Base-by-base conservation (phyloP, 2,329 filamentous ascomycete species). In the Verticillium dahliae region DNA sequence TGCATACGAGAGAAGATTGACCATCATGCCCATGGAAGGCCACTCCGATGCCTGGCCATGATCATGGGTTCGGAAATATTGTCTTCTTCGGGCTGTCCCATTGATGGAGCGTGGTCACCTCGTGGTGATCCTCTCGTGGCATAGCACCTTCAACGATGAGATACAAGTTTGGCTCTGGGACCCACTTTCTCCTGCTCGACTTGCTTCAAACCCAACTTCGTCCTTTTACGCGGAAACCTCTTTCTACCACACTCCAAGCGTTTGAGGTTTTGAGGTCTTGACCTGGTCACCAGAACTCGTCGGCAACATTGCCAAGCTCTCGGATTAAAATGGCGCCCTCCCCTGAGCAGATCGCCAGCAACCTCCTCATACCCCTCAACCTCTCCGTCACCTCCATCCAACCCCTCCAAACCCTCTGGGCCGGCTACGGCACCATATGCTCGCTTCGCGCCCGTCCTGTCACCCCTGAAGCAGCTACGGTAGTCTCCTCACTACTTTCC, bases 341-440 rank as follows among this genome's bases (percentile, higher is more conserved):
- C 9, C n/a, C 45, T 18, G 18, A 52, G 4, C 45, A 52, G 18
- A 27, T 52, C n/a, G 45, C 18, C 10, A 52, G 18, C 45, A 18
- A 52, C n/a, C 45, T 52, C n/a, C 45, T 52, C 45, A 52, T 6
- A 1, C 45, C 45, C 3, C 45, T 52, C 45, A 52, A 52, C 18
- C 45, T 52, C n/a, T 22, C 45, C 10, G 45, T 52, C 45, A 52
- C 45, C n/a, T 52, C 45, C n/a, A 52, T 52, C 9, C 45, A n/a
- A n/a, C n/a, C 45, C n/a, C 45, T 80, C 0, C 80, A 82, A 62
- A 74, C 76, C 0, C 70, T 83, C 1, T 83, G 81, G 81, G 81
- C 81, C 0, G 81, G 80, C 15, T 83, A 83, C 62, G 80, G 81
- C 2, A 74, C 85, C 50, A 85, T 89, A 60, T 87, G 82, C 68